Conservation (phyloP, 495 filamentous ascomycete species). For the Penicillium herquei region DNA sequence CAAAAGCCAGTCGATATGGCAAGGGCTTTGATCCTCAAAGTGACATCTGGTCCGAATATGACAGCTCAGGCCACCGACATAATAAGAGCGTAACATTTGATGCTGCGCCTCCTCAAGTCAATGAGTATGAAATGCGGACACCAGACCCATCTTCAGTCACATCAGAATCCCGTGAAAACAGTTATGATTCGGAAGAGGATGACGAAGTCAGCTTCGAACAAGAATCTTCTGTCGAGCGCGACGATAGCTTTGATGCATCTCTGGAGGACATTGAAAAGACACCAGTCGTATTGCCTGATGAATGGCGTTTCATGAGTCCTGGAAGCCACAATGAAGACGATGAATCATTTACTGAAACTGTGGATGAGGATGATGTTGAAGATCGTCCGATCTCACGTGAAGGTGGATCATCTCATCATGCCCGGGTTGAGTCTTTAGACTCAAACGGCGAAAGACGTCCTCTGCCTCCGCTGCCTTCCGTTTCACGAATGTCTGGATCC, state of each 20-base stretch:
- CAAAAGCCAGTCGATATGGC: constrained; percentile 67
- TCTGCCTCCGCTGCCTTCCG: constrained; percentile 69
- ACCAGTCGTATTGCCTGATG: constrained; percentile 91
- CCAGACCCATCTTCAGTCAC: constrained; percentile 88
- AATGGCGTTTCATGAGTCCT: constrained; percentile 83
- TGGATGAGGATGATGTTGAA: constrained; percentile 61
- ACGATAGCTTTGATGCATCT: constrained; percentile 91
- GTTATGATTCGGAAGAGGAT: constrained; percentile 82
- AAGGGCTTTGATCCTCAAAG: constrained; percentile 67
- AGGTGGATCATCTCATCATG: constrained; percentile 30
- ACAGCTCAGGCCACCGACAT: constrained; percentile 68
- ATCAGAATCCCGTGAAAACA: constrained; percentile 83
- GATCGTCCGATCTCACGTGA: constrained; percentile 40
- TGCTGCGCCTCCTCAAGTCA: constrained; percentile 85
- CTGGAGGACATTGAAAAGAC: constrained; percentile 96
- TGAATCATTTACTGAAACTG: constrained; percentile 63
- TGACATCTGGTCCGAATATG: constrained; percentile 62
- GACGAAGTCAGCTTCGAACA: constrained; percentile 70
- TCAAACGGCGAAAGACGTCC: constrained; percentile 74
- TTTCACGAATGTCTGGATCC: constrained; percentile 32
- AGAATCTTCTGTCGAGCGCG: constrained; percentile 63
- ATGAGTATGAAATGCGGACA: constrained; percentile 97
- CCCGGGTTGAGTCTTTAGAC: constrained; percentile 62
- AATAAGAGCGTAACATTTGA: constrained; percentile 97
- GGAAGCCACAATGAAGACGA: constrained; percentile 57